Base-by-base conservation (phyloP, 2,329 filamentous ascomycete species). In the Botryosphaeria agaves region DNA sequence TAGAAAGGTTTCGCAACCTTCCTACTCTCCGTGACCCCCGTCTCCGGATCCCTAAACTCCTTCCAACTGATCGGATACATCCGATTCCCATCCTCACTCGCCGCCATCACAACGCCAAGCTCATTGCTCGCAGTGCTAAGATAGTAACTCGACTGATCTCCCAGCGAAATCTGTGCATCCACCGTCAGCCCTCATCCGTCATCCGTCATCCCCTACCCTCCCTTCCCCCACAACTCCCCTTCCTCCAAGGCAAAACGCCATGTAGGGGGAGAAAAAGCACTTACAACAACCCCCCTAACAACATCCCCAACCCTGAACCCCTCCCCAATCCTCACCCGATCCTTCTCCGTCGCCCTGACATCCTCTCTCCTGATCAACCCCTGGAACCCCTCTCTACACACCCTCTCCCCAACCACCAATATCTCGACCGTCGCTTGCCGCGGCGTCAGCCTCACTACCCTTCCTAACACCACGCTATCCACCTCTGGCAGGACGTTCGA, bases 1-100 rank as follows among this genome's bases (percentile, higher is more conserved):
- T 23, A 89, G 46, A 80, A 80, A 16, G 89, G 89, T 58, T 91
- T 89, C 14, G 89, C 89, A 35, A 94, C 89, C 62, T 98, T 98
- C 52, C 89, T 74, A 40, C 59, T 58, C 65, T 95, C 89, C 41
- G 64, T 72, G 27, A 62, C 48, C 3, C 83, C 84, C 5, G 77
- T 91, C 46, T 77, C 72, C 1, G 75, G 72, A 59, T 95, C 87
- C 47, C 71, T 69, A 59, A 91, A 92, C 57, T 95, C 87, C 59
- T 77, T 91, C 89, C 89, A 98, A 54, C 76, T 91, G 32, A 92
- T 69, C 2, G 89, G 87, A 45, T 79, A 78, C 84, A 95, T 92
- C 43, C 79, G 70, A 55, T 91, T 87, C 1, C 85, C 85, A 2
- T 69, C 70, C 50, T 92, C 83, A 48, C 83, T 91, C 42, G 71